A percentile compares a stretch with the other conserved stretches of the same genome.
These are phyloP conservation scores for Pulveroboletus sp. DNA, from an alignment of 768 basidiomycete genomes.

Conservation along the genomic window DNA sequence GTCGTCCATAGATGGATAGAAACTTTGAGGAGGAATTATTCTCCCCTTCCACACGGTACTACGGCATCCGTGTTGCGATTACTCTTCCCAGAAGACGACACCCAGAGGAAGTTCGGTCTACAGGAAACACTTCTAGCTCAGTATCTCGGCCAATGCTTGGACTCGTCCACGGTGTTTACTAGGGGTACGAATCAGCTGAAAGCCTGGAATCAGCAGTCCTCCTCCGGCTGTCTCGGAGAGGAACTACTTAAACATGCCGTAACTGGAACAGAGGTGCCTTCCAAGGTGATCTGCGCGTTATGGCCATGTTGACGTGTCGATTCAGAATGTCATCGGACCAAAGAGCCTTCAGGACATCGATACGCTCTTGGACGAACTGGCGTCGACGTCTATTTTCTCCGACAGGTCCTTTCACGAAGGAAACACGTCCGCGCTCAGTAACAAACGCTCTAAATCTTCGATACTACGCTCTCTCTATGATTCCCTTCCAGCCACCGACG, in stretches of 20 bases:
- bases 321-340: constrained; percentile 24
- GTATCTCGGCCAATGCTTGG: constrained; percentile 48
- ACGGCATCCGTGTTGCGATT: constrained; percentile 63
- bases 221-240: constrained; percentile 66
- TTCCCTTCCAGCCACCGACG: constrained; percentile 56
- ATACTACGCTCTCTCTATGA: constrained; percentile 59
- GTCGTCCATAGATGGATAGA: constrained; percentile 44
- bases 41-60: constrained; percentile 49
- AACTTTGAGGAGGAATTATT: constrained; percentile 38
- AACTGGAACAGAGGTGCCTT: constrained; percentile 35
- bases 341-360: constrained; percentile 52
- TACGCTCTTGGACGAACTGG: constrained; percentile 67
- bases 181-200: constrained; percentile 27
- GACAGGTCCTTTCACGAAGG: constrained; percentile 41
- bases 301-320: constrained; percentile 6
- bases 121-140: constrained; percentile 60
- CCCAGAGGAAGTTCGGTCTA: constrained; percentile 64
- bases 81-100: constrained; percentile 83
- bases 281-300: background rate
- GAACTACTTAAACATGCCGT: constrained; percentile 48
- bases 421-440: constrained; percentile 25
- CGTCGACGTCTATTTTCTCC: constrained; percentile 61
- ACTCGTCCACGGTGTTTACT: constrained; percentile 32
- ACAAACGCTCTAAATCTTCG: constrained; percentile 28
- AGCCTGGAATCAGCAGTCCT: constrained; percentile 39